phyloP scores from a whole-genome alignment of 768 basidiomycete genomes.

The Stropharia rugosoannulata region DNA sequence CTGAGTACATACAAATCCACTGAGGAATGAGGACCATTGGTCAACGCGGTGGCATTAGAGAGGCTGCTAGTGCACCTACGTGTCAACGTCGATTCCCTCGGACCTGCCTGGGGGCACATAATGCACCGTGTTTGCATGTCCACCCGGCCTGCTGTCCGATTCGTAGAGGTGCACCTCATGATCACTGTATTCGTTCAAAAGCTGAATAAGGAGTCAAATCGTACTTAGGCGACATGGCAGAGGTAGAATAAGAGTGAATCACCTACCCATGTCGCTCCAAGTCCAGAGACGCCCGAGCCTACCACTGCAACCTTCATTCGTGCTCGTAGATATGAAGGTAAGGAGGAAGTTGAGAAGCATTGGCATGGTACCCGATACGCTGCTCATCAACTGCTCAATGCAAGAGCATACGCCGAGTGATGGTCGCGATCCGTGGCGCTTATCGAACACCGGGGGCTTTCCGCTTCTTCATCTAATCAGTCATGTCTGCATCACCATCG shows the following conservation, averaged over 20 bases:
- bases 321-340: not conserved
- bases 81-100: slow-evolving; percentile 59
- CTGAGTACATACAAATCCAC: slow-evolving; percentile 52
- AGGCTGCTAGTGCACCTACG: slow-evolving; percentile 40
- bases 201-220: slow-evolving; percentile 28
- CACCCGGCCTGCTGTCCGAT: slow-evolving; percentile 63
- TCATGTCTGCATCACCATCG: not conserved
- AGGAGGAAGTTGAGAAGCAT: not conserved
- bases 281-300: slow-evolving; percentile 78
- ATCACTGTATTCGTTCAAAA: slow-evolving; percentile 71
- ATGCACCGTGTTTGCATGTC: slow-evolving; percentile 74
- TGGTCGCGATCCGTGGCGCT: too few relatives aligned
- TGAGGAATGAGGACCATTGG: slow-evolving; percentile 20
- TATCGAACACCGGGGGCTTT: too few relatives aligned
- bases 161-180: slow-evolving; percentile 79
- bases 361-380: slow-evolving; percentile 5
- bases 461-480: not conserved
- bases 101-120: slow-evolving; percentile 42
- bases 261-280: slow-evolving; percentile 72
- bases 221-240: not conserved
- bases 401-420: too few relatives aligned
- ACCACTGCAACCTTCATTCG: slow-evolving; percentile 68
- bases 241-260: too few relatives aligned
- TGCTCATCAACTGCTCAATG: too few relatives aligned
- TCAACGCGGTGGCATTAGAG: not conserved